Percentiles rank a stretch among this genome's conserved stretches.
These are phyloP conservation scores for Geranium brycei DNA, from an alignment of 345 rosid species.

Conservation along the genomic window DNA sequence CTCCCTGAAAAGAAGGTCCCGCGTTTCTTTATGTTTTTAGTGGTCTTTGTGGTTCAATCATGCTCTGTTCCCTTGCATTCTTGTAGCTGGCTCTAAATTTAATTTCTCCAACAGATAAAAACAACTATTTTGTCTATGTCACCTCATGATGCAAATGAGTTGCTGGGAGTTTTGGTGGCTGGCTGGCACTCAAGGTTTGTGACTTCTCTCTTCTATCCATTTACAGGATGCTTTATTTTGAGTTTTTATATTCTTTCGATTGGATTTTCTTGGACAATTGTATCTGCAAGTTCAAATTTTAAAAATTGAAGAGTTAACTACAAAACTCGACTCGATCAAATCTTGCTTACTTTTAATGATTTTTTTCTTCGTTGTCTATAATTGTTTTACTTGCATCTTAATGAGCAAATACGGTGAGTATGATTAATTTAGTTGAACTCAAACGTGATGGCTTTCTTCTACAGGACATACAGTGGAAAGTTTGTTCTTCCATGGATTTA, in stretches of 20 bases:
- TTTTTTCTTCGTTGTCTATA: too few relatives aligned
- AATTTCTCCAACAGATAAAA: constrained; percentile 42
- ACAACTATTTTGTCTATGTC: constrained; percentile 51
- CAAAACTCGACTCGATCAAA: too few relatives aligned
- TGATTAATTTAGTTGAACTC: constrained; percentile 4
- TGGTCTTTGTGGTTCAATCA: constrained; percentile 1
- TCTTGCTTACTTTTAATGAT: not conserved
- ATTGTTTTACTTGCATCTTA: not conserved
- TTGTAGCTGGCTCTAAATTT: not conserved
- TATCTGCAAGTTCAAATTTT: not conserved
- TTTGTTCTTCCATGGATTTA: constrained; percentile 69
- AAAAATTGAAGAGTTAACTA: too few relatives aligned
- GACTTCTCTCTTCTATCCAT: constrained; percentile 11
- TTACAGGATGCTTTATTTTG: not conserved
- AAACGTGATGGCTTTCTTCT: constrained; percentile 10
- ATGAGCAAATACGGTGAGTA: not conserved
- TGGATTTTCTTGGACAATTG: not conserved
- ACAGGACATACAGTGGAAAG: constrained; percentile 49
- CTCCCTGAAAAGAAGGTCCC: constrained; percentile 61
- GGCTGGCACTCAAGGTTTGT: constrained; percentile 80
- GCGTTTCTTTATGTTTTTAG: not conserved
- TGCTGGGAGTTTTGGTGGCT: constrained; percentile 49
- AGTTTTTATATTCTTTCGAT: constrained; percentile 2
- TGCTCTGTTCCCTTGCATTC: not conserved
- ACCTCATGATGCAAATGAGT: constrained; percentile 47